phyloP scores from a whole-genome alignment of 768 basidiomycete genomes.

The Kwoniella newhampshirensis region DNA sequence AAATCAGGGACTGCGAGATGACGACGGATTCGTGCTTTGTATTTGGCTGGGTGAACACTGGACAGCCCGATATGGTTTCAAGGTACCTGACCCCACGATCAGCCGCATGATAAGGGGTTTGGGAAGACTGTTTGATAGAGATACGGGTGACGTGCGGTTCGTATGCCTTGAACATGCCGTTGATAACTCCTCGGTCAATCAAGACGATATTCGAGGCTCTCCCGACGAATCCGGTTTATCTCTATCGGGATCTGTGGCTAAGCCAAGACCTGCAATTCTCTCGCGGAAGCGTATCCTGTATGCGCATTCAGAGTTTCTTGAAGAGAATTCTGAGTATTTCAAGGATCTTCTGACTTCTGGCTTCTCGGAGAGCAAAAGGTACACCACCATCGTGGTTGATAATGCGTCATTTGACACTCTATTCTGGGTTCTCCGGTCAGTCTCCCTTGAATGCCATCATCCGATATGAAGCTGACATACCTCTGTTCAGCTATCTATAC shows the following conservation, averaged over 20 bases:
- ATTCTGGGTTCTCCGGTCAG: conserved; percentile 73
- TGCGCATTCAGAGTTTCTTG: conserved; percentile 75
- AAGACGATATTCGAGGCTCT: too few species aligned
- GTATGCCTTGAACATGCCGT: conserved; percentile 63
- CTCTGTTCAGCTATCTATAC: conserved; percentile 1
- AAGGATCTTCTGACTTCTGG: conserved; percentile 70
- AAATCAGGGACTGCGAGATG: conserved; percentile 59
- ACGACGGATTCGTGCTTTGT: conserved; percentile 70
- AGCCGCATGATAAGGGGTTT: conserved; percentile 56
- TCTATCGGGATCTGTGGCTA: too few species aligned
- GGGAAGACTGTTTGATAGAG: conserved; percentile 67
- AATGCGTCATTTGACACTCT: conserved; percentile 76
- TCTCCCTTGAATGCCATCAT: background rate
- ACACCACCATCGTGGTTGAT: conserved; percentile 67
- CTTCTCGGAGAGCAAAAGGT: conserved; percentile 62
- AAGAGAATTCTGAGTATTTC: conserved; percentile 73
- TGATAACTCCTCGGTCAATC: conserved; percentile 43
- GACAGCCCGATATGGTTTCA: background rate
- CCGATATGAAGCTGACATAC: background rate
- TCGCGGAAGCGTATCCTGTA: conserved; percentile 74
- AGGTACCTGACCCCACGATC: background rate
- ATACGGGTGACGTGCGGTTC: conserved; percentile 75
- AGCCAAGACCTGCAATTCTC: conserved; percentile 56
- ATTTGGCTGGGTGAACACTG: conserved; percentile 61
- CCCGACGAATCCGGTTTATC: too few species aligned